Evolutionary conservation across 495 filamentous ascomycete species (phyloP).

Genomic region (Aspergillus mulundensis): DNA sequence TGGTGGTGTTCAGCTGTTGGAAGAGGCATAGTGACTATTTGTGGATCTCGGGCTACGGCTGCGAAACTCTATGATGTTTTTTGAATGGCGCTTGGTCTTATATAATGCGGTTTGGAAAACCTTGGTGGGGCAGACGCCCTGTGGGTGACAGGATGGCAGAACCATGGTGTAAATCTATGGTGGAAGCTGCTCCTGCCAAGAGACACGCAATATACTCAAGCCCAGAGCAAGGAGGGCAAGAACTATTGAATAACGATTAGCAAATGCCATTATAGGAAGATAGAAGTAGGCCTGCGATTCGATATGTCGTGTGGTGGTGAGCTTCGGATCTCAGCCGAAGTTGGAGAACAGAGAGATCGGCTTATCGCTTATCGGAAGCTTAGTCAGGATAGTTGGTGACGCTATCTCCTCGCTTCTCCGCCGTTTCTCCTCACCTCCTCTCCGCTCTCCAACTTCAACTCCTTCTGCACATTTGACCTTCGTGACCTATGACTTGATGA

Average conservation of each 20-base stretch:
- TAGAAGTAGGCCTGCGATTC: no score
- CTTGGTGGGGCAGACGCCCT: constrained; percentile 2
- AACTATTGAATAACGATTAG: no score
- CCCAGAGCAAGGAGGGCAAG: no score
- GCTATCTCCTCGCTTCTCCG: background rate
- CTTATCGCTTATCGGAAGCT: constrained; percentile 1
- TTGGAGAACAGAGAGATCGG: background rate
- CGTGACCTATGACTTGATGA: background rate
- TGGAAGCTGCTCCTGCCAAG: background rate
- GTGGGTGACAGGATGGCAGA: background rate
- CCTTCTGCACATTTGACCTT: background rate
- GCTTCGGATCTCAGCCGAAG: background rate
- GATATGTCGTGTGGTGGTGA: background rate
- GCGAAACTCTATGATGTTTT: background rate
- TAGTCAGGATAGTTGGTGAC: background rate
- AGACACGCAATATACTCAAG: no score
- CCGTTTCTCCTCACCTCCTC: background rate
- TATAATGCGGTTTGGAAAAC: background rate
- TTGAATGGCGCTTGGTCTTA: background rate
- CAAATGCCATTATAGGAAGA: no score
- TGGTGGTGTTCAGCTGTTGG: constrained; percentile 18
- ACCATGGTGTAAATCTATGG: background rate
- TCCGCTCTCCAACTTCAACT: background rate
- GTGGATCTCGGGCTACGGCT: background rate
- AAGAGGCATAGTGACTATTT: constrained; percentile 1